Evolutionary conservation across 2,329 filamentous ascomycete species (phyloP).

Genomic region (Ophiostoma montium): DNA sequence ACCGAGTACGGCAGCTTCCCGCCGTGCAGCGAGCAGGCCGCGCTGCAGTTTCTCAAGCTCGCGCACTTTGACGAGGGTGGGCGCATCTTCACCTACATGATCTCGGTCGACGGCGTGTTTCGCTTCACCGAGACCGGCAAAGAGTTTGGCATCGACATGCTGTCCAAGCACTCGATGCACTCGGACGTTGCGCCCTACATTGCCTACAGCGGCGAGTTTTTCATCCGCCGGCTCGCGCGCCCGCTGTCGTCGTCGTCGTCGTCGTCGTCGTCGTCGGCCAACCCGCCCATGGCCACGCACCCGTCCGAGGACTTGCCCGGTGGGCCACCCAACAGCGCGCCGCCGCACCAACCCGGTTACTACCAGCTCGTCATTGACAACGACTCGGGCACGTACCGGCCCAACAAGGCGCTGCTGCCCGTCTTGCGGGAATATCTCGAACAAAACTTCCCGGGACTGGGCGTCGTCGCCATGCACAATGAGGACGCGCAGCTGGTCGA

Average conservation of each 20-base stretch:
- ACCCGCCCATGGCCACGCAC: constrained; percentile 35
- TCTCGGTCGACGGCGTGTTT: constrained; percentile 74
- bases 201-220: constrained; percentile 86
- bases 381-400: constrained; percentile 84
- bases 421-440: constrained; percentile 56
- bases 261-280: constrained; percentile 25
- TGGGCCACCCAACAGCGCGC: constrained; percentile 30
- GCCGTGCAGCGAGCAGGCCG: constrained; percentile 53
- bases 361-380: constrained; percentile 94
- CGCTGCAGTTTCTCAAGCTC: constrained; percentile 70
- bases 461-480: constrained; percentile 61
- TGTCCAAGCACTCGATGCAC: constrained; percentile 96
- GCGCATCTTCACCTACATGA: constrained; percentile 79
- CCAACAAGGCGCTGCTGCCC: constrained; percentile 63
- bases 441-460: constrained; percentile 61
- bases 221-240: constrained; percentile 55
- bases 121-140: constrained; percentile 93
- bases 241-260: constrained; percentile 29
- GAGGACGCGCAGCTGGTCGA: constrained; percentile 58
- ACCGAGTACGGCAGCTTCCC: constrained; percentile 60
- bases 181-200: constrained; percentile 84
- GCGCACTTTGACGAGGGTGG: constrained; percentile 76
- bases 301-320: constrained; percentile 32
- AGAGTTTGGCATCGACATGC: constrained; percentile 83
- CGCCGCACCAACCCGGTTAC: constrained; percentile 33